Percentiles rank a stretch among this genome's conserved stretches.
These are phyloP conservation scores for Turnera subulata DNA, from an alignment of 345 rosid species.

Conservation along the genomic window DNA sequence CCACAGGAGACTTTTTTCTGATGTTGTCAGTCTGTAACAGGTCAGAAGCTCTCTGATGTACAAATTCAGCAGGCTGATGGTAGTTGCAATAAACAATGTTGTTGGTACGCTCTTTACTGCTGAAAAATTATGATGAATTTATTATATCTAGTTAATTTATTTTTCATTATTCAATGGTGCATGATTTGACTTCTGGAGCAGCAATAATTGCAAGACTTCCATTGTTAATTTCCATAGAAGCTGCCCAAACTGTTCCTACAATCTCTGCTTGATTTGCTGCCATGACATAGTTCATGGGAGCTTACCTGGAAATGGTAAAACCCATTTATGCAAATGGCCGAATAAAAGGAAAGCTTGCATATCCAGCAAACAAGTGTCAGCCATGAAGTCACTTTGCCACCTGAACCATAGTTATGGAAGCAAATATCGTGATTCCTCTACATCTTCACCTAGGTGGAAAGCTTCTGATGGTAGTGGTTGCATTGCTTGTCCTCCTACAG, in stretches of 20 bases:
- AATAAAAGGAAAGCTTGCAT: slow-evolving; percentile 23
- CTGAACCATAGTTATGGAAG: not conserved
- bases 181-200: slow-evolving; percentile 14
- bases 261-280: slow-evolving; percentile 11
- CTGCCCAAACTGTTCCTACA: slow-evolving; percentile 2
- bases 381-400: not conserved
- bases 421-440: slow-evolving; percentile 1
- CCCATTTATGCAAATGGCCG: slow-evolving; percentile 6
- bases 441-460: slow-evolving; percentile 35
- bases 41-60: slow-evolving; percentile 3
- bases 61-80: slow-evolving; percentile 10
- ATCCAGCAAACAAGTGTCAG: slow-evolving; percentile 30
- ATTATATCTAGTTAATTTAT: not conserved
- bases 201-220: slow-evolving; percentile 59
- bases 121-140: not conserved
- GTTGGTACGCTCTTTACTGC: not conserved
- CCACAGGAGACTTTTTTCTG: not conserved
- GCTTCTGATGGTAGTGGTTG: slow-evolving; percentile 42
- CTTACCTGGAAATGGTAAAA: not conserved
- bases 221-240: slow-evolving; percentile 18
- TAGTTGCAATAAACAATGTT: slow-evolving; percentile 7
- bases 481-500: slow-evolving; percentile 16
- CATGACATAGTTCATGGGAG: not conserved
- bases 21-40: not conserved
- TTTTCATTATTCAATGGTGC: not conserved